A percentile compares a stretch with the other conserved stretches of the same genome.
These are phyloP conservation scores for Sarcocystis neurona DNA, from an alignment of 169 alveolate genomes.

Conservation along the genomic window DNA sequence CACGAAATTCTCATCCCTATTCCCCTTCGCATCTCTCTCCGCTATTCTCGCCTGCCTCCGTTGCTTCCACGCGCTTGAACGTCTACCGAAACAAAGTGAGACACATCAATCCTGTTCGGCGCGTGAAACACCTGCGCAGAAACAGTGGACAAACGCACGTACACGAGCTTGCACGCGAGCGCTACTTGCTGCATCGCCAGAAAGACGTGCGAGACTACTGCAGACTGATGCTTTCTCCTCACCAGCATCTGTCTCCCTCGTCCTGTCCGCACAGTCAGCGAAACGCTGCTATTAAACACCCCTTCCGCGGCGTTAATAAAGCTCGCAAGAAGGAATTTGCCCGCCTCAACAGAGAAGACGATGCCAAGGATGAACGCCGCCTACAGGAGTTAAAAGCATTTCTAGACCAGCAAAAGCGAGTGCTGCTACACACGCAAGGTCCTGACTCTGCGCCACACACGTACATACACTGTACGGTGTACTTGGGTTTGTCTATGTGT, in stretches of 20 bases:
- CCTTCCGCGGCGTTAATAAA: background rate
- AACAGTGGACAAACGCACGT: slow-evolving; percentile 64
- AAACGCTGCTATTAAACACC: slow-evolving; percentile 19
- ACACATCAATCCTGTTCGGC: slow-evolving; percentile 52
- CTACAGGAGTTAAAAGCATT: background rate
- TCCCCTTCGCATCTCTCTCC: no score
- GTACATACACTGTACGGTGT: no score
- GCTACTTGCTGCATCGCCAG: slow-evolving; percentile 56
- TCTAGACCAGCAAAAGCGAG: background rate
- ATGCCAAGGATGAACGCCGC: background rate
- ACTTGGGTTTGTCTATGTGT: no score
- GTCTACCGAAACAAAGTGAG: slow-evolving; percentile 25
- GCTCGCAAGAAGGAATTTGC: background rate
- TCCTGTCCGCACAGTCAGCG: slow-evolving; percentile 39
- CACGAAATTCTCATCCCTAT: no score
- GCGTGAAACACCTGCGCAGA: slow-evolving; percentile 56
- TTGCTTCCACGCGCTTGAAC: background rate
- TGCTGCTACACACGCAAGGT: background rate
- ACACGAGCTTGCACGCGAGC: slow-evolving; percentile 56
- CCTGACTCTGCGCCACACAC: no score
- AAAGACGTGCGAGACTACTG: slow-evolving; percentile 45
- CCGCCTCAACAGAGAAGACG: slow-evolving; percentile 20
- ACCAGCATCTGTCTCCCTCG: background rate
- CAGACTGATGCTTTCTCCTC: background rate
- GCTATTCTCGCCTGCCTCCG: no score